Evolutionary conservation across 75 land plant genomes (phyloP).

Genomic region (Selaginella moellendorffii): DNA sequence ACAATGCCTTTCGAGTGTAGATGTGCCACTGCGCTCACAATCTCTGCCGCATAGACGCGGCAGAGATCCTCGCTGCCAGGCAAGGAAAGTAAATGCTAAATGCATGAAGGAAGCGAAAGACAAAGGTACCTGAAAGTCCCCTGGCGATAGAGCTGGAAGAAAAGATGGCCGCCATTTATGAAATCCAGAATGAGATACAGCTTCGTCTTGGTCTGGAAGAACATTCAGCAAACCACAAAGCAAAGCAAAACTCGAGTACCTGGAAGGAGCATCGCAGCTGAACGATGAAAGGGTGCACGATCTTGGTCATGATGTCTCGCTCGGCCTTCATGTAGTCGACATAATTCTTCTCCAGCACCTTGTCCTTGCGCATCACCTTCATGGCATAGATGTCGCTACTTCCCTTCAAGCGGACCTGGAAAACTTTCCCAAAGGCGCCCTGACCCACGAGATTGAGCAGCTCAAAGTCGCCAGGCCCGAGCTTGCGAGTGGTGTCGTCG

Average conservation of each 20-base stretch:
- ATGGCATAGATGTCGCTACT: constrained; percentile 76
- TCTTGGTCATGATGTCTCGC: constrained; percentile 60
- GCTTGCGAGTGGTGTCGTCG: constrained; percentile 10
- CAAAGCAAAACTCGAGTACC: constrained; percentile 24
- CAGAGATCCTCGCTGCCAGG: constrained; percentile 78
- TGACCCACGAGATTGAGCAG: constrained; percentile 65
- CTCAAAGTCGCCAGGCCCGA: constrained; percentile 83
- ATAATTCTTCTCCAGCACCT: constrained; percentile 75
- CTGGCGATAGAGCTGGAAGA: constrained; percentile 89
- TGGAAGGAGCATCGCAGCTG: constrained; percentile 94
- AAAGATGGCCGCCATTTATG: constrained; percentile 92
- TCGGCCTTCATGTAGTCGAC: constrained; percentile 89
- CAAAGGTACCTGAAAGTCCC: constrained; percentile 65
- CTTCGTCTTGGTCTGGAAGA: constrained; percentile 71
- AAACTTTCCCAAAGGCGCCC: constrained; percentile 79
- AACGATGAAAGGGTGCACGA: constrained; percentile 65
- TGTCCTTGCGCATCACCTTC: constrained; percentile 92
- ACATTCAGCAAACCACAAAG: neutral
- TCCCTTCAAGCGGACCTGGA: constrained; percentile 59
- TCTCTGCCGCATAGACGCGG: constrained; percentile 89
- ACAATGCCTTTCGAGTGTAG: constrained; percentile 89
- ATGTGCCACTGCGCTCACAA: constrained; percentile 89
- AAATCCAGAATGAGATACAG: constrained; percentile 90
- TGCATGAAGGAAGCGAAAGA: neutral
- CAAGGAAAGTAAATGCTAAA: neutral